phyloP scores from a whole-genome alignment of 2,329 filamentous ascomycete species.

The Bipolaris oryzae region DNA sequence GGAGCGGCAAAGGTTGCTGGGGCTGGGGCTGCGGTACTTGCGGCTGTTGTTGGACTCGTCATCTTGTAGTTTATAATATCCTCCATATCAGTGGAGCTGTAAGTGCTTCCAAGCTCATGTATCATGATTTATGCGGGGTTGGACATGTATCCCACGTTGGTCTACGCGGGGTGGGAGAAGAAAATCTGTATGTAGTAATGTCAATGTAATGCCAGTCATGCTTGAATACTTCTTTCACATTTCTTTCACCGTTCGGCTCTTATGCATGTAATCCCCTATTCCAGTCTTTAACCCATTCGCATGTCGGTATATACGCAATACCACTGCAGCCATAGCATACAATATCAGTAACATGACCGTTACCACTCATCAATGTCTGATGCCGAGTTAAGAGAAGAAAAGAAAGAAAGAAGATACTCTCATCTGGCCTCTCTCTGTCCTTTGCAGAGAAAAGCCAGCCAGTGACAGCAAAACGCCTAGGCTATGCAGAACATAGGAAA shows the following conservation, averaged over 20 bases:
- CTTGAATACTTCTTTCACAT: neutral
- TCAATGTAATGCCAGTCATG: neutral
- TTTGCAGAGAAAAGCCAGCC: neutral
- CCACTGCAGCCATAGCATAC: neutral
- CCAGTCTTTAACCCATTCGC: neutral
- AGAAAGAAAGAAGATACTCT: neutral
- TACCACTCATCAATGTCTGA: neutral
- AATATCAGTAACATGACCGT: neutral
- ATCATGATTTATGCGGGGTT: too few species aligned
- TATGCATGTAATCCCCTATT: neutral
- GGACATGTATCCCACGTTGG: too few species aligned
- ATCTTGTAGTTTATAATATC: neutral
- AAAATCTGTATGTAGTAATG: too few species aligned
- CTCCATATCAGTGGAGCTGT: too few species aligned
- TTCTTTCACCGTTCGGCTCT: neutral
- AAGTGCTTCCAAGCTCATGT: too few species aligned
- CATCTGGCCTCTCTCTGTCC: neutral
- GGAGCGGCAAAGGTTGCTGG: neutral
- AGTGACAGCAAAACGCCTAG: slow-evolving; percentile 1
- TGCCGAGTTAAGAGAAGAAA: neutral
- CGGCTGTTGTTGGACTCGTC: neutral
- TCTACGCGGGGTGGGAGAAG: too few species aligned
- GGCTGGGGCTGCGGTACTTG: neutral
- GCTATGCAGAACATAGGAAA: neutral
- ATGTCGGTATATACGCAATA: neutral